These are phyloP conservation scores for Solanum stenotomum DNA, from an alignment of 257 asterid genomes.

Conservation along the genomic window DNA sequence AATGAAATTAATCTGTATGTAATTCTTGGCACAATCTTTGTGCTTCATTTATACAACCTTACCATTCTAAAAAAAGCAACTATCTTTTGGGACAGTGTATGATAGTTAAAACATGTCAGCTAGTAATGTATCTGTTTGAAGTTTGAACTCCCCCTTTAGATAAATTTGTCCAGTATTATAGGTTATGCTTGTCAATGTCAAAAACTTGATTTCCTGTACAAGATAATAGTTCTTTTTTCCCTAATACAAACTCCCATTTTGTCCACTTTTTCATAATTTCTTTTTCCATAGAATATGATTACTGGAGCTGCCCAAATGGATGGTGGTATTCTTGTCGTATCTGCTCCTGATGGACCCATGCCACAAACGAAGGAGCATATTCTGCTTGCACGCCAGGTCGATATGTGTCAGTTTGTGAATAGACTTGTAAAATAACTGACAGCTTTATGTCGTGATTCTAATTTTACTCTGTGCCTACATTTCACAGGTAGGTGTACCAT, in stretches of 20 bases:
- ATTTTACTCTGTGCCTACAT: neutral
- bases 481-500: slow-evolving; percentile 91
- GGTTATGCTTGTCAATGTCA: neutral
- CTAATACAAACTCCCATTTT: neutral
- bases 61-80: neutral
- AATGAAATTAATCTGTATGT: neutral
- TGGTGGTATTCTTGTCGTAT: slow-evolving; percentile 95
- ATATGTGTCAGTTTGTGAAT: slow-evolving; percentile 8
- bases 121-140: neutral
- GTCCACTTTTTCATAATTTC: neutral
- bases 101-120: neutral
- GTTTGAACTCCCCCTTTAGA: neutral
- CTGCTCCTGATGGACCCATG: slow-evolving; percentile 99
- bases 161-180: neutral
- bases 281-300: slow-evolving; percentile 72
- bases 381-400: slow-evolving; percentile 96
- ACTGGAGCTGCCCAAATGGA: slow-evolving; percentile 99
- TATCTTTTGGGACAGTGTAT: neutral
- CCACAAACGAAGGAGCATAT: slow-evolving; percentile 99
- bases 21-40: neutral
- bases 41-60: neutral
- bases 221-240: neutral
- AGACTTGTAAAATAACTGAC: neutral
- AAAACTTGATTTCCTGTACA: neutral
- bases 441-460: neutral